These are phyloP conservation scores for Clonostachys chloroleuca DNA, from an alignment of 2,329 filamentous ascomycete species.

Conservation along the genomic window DNA sequence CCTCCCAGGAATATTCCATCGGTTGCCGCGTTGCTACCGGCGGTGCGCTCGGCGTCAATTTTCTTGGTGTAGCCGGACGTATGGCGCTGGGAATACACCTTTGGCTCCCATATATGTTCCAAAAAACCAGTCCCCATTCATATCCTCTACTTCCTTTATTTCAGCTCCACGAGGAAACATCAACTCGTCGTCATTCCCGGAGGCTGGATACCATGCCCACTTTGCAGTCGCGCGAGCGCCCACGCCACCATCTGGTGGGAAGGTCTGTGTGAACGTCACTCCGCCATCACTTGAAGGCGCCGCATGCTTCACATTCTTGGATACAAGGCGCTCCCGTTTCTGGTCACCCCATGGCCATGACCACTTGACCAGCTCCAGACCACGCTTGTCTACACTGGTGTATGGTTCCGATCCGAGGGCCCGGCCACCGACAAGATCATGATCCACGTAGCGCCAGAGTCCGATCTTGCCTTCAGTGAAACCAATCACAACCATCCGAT, in stretches of 20 bases:
- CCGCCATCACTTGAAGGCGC: slow-evolving; percentile 25
- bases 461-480: slow-evolving; percentile 68
- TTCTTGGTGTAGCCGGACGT: slow-evolving; percentile 51
- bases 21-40: background rate
- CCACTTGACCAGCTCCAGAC: slow-evolving; percentile 40
- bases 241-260: slow-evolving; percentile 73
- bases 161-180: slow-evolving; percentile 81
- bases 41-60: slow-evolving; percentile 1
- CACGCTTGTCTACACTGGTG: slow-evolving; percentile 21
- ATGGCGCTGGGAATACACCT: slow-evolving; percentile 77
- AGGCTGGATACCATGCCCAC: slow-evolving; percentile 76
- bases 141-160: slow-evolving; percentile 76
- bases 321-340: slow-evolving; percentile 40
- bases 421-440: slow-evolving; percentile 74
- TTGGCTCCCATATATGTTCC: slow-evolving; percentile 78
- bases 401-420: slow-evolving; percentile 58
- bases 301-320: slow-evolving; percentile 42
- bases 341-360: slow-evolving; percentile 39
- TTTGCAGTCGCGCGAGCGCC: slow-evolving; percentile 60
- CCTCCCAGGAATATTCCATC: background rate
- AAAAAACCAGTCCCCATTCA: slow-evolving; percentile 88
- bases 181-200: slow-evolving; percentile 67
- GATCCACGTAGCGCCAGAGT: slow-evolving; percentile 61
- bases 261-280: slow-evolving; percentile 25
- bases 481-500: slow-evolving; percentile 78